Evolutionary conservation across 1,284 basidiomycete species (phyloP).

Genomic region (Phlebopus sp.): DNA sequence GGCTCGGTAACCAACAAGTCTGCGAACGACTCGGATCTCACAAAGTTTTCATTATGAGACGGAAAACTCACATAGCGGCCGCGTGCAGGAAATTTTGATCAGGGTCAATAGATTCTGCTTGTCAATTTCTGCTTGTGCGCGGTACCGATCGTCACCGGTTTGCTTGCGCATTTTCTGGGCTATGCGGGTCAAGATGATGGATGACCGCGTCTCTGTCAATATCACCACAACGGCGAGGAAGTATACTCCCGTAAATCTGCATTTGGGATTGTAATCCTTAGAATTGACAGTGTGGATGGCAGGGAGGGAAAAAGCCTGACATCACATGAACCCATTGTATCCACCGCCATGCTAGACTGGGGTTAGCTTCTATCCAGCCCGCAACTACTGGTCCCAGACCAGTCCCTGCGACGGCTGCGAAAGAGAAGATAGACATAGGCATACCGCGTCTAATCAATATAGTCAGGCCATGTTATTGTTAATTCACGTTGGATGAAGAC

Average conservation of each 20-base stretch:
- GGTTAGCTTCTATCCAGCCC: constrained; percentile 69
- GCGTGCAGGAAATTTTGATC: constrained; percentile 63
- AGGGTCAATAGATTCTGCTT: constrained; percentile 48
- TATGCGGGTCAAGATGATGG: constrained; percentile 54
- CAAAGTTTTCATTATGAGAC: constrained; percentile 1
- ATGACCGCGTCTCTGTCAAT: constrained; percentile 58
- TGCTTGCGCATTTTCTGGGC: constrained; percentile 58
- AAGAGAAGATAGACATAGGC: constrained; percentile 68
- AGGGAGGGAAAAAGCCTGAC: constrained; percentile 35
- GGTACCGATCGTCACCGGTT: constrained; percentile 59
- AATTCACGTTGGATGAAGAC: not conserved
- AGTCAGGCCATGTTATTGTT: not conserved
- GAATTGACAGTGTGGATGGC: constrained; percentile 1
- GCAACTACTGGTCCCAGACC: constrained; percentile 66
- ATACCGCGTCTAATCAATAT: constrained; percentile 53
- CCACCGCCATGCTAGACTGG: constrained; percentile 70
- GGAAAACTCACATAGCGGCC: constrained; percentile 54
- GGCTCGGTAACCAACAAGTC: constrained; percentile 70
- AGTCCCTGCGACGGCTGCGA: constrained; percentile 56
- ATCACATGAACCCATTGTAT: constrained; percentile 79
- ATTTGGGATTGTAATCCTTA: constrained; percentile 15
- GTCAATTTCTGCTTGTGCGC: constrained; percentile 63
- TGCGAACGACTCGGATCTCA: constrained; percentile 18
- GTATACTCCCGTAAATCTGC: constrained; percentile 43
- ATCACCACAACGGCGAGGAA: constrained; percentile 44